These are phyloP conservation scores for Aureobasidium sp. DNA, from an alignment of 2,329 filamentous ascomycete genomes.

Conservation along the genomic window DNA sequence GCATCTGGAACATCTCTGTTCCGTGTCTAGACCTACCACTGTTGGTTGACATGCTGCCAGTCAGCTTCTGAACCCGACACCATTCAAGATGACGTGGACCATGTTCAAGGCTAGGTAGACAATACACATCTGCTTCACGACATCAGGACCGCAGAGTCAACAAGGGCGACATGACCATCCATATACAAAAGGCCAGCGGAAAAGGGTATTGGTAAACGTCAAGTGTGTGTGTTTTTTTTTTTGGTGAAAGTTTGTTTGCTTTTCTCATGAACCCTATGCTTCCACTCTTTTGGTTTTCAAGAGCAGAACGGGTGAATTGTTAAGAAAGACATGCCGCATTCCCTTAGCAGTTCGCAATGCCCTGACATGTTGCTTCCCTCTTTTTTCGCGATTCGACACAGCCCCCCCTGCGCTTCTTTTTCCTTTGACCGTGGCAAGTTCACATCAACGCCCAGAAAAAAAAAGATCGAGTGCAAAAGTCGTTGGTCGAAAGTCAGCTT, in stretches of 20 bases:
- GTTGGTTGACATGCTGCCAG: not conserved
- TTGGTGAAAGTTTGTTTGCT: slow-evolving; percentile 13
- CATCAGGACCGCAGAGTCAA: not conserved
- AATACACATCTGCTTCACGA: not conserved
- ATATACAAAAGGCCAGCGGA: not conserved
- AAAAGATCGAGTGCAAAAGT: slow-evolving; percentile 7
- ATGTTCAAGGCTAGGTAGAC: not conserved
- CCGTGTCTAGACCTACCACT: not conserved
- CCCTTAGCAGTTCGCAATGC: not conserved
- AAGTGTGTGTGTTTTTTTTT: slow-evolving; percentile 6
- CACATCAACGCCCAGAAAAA: slow-evolving; percentile 11
- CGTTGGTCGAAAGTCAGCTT: not conserved
- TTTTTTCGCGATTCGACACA: not conserved
- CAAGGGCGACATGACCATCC: not conserved
- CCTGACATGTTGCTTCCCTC: slow-evolving; percentile 6
- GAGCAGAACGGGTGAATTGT: not conserved
- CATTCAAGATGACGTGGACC: not conserved
- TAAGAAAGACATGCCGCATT: slow-evolving; percentile 8
- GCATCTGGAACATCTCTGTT: not conserved
- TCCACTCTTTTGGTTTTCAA: slow-evolving; percentile 7
- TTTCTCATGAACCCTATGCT: slow-evolving; percentile 10
- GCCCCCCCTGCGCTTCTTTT: slow-evolving; percentile 1
- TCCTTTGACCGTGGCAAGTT: slow-evolving; percentile 8
- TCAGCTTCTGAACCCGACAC: not conserved
- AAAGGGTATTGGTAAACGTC: not conserved